Conservation (phyloP, 164 flowering plant genomes). For the Cinnamomum micranthum region DNA sequence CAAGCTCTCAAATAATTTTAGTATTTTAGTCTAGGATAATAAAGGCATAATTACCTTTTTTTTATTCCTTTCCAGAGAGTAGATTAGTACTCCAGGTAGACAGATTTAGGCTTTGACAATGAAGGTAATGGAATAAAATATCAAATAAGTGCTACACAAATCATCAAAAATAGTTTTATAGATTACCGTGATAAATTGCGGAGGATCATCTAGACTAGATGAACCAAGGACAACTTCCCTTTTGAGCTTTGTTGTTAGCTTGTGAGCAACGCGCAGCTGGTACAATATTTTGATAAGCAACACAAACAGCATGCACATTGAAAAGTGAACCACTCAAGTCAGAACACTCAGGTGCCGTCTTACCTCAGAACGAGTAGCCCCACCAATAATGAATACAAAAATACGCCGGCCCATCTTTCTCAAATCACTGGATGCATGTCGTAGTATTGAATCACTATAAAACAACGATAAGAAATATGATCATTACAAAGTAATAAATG, state of each 20-base stretch:
- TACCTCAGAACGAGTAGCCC: conserved; percentile 99
- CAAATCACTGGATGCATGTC: conserved; percentile 68
- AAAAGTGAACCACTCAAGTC: neutral
- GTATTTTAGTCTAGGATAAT: too few species aligned
- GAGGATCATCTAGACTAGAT: conserved; percentile 92
- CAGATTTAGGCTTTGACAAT: neutral
- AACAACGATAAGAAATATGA: conserved; percentile 1
- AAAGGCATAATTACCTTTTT: neutral
- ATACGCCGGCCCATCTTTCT: conserved; percentile 94
- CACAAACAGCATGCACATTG: neutral
- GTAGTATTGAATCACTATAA: conserved; percentile 77
- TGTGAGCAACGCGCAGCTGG: conserved; percentile 88
- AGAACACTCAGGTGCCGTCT: neutral
- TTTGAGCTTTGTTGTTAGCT: conserved; percentile 72
- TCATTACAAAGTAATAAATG: neutral
- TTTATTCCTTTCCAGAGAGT: neutral
- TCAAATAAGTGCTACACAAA: neutral
- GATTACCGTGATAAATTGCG: conserved; percentile 73
- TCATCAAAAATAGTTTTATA: neutral
- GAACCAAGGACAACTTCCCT: conserved; percentile 91
- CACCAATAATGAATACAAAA: conserved; percentile 91
- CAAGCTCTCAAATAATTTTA: too few species aligned
- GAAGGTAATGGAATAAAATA: neutral
- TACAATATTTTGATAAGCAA: conserved; percentile 9
- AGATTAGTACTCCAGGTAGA: too few species aligned